A percentile compares a stretch with the other conserved stretches of the same genome.
Evolutionary conservation across 345 rosid species (phyloP).

Genomic region (Dipteronia sinensis): DNA sequence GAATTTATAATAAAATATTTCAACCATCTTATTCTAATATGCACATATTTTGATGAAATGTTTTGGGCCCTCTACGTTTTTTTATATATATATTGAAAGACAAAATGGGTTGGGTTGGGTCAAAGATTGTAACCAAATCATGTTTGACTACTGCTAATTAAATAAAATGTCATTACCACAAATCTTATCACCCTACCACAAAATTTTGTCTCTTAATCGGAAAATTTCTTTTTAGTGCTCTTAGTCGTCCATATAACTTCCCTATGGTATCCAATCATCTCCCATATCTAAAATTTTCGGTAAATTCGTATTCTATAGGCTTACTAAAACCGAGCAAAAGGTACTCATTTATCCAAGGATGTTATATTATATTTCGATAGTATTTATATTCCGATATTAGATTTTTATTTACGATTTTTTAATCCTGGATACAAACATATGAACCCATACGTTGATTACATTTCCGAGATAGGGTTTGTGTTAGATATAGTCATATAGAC

Average conservation of each 20-base stretch:
- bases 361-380: slow-evolving; percentile 12
- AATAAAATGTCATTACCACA: not conserved
- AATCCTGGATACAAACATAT: slow-evolving; percentile 38
- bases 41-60: not conserved
- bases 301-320: slow-evolving; percentile 42
- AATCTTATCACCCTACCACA: not conserved
- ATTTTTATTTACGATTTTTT: slow-evolving; percentile 47
- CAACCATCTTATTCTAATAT: not conserved
- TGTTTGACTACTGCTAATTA: too few species aligned
- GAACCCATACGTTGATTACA: slow-evolving; percentile 44
- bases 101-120: not conserved
- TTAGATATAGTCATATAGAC: slow-evolving; percentile 34
- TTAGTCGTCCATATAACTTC: slow-evolving; percentile 34
- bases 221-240: not conserved
- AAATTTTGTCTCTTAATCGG: slow-evolving; percentile 41
- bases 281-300: slow-evolving; percentile 29
- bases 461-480: slow-evolving; percentile 47
- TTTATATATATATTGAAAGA: not conserved
- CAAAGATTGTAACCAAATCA: too few species aligned
- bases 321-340: slow-evolving; percentile 34
- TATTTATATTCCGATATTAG: slow-evolving; percentile 15
- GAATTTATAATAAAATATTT: not conserved
- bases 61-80: not conserved
- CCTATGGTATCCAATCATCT: slow-evolving; percentile 35
- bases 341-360: slow-evolving; percentile 30